These are phyloP conservation scores for Ochromonas danica DNA, from an alignment of 108 stramenopile species.

Conservation along the genomic window DNA sequence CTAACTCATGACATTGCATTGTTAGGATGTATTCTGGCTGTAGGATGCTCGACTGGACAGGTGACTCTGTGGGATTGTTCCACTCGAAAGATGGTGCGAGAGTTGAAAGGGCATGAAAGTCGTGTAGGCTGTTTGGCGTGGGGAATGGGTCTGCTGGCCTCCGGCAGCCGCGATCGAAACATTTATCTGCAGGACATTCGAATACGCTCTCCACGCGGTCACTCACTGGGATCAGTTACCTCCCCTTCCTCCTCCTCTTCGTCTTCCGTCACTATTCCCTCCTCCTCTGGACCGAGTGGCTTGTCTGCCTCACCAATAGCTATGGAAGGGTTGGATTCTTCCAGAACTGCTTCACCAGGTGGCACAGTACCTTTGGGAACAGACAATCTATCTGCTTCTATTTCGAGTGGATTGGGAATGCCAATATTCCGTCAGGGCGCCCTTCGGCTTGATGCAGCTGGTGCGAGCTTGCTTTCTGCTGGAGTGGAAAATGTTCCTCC, in stretches of 20 bases:
- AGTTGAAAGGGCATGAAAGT: constrained; percentile 77
- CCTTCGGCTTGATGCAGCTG: neutral
- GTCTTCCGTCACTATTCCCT: neutral
- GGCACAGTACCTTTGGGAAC: neutral
- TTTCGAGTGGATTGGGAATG: too few relatives aligned
- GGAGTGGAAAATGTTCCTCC: neutral
- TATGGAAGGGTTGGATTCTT: neutral
- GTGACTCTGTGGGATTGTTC: constrained; percentile 89
- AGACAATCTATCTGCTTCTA: too few relatives aligned
- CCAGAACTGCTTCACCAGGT: too few relatives aligned
- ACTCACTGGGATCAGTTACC: neutral
- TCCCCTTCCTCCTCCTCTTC: neutral
- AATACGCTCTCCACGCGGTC: neutral
- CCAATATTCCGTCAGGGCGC: too few relatives aligned
- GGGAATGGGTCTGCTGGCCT: constrained; percentile 77
- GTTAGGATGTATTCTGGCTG: constrained; percentile 75
- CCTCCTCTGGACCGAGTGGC: neutral
- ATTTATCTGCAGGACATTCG: constrained; percentile 88
- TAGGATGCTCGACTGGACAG: constrained; percentile 81
- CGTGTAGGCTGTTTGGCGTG: constrained; percentile 88
- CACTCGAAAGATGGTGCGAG: constrained; percentile 71
- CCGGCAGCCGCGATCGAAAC: constrained; percentile 82
- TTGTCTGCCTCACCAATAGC: too few relatives aligned
- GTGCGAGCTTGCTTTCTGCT: neutral
- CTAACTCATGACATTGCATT: too few relatives aligned